phyloP scores from a whole-genome alignment of 306 rosid species.

The Carpinus viminea region DNA sequence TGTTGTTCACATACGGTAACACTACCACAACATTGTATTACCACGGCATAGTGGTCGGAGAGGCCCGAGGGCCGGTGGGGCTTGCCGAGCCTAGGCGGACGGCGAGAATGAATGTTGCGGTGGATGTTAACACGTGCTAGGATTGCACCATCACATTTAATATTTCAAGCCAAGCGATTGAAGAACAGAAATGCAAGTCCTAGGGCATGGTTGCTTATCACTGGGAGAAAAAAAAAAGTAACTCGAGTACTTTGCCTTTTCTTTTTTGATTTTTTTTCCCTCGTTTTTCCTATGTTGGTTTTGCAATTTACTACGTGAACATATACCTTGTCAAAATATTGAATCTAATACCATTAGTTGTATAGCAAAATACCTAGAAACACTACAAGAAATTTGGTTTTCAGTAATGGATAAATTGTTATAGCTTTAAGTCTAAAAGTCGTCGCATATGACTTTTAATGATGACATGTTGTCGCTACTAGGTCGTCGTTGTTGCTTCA shows the following conservation, averaged over 20 bases:
- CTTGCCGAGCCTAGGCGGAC: constrained; percentile 42
- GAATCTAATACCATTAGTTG: too few relatives aligned
- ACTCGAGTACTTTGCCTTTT: neutral
- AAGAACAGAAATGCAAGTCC: constrained; percentile 47
- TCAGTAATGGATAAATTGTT: too few relatives aligned
- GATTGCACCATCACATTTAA: constrained; percentile 37
- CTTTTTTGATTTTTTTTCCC: neutral
- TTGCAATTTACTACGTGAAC: neutral
- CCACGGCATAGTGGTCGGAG: constrained; percentile 41
- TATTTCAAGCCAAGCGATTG: constrained; percentile 38
- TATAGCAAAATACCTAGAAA: too few relatives aligned
- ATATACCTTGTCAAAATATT: too few relatives aligned
- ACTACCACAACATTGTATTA: constrained; percentile 50
- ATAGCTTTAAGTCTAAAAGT: too few relatives aligned
- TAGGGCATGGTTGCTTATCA: neutral
- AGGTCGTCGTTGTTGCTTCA: too few relatives aligned
- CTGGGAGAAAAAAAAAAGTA: too few relatives aligned
- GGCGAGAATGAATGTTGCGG: constrained; percentile 43
- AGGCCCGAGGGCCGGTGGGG: constrained; percentile 51
- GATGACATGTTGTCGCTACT: too few relatives aligned
- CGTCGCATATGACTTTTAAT: too few relatives aligned
- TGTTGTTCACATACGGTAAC: constrained; percentile 50
- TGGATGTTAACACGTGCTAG: constrained; percentile 31
- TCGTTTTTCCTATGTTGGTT: neutral
- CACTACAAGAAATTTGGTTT: too few relatives aligned